Percentiles rank a stretch among this genome's conserved stretches.
phyloP scores from a whole-genome alignment of 305 asterid species.

The Vinca major region DNA sequence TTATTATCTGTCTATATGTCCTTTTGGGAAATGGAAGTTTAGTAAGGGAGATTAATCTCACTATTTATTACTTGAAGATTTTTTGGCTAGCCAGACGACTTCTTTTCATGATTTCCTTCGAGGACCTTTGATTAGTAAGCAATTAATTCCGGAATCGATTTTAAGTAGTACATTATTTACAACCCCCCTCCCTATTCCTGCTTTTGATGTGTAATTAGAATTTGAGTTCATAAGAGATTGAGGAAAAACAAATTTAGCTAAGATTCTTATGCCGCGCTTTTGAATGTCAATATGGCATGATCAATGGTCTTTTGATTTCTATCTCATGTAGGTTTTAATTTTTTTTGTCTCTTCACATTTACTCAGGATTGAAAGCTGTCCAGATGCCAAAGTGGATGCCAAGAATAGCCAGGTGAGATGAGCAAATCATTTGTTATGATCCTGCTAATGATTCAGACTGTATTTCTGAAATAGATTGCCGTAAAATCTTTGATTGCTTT shows the following conservation, averaged over 20 bases:
- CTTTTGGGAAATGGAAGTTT: not conserved
- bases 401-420: conserved; percentile 60
- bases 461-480: not conserved
- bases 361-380: conserved; percentile 40
- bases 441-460: not conserved
- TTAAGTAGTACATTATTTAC: no score
- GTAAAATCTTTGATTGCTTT: not conserved
- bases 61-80: not conserved
- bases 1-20: not conserved
- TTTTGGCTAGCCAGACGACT: not conserved
- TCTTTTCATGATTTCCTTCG: not conserved
- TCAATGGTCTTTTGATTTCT: not conserved
- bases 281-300: not conserved
- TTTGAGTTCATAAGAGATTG: not conserved
- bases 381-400: conserved; percentile 36
- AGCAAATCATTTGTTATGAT: not conserved
- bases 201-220: not conserved
- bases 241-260: not conserved
- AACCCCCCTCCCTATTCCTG: no score
- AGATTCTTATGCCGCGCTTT: not conserved
- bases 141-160: not conserved
- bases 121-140: not conserved
- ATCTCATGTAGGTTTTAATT: not conserved
- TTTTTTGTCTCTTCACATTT: conserved; percentile 16
- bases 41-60: not conserved